Evolutionary conservation across 169 alveolate genomes (phyloP).

Genomic region (Plasmodium cynomolgi): DNA sequence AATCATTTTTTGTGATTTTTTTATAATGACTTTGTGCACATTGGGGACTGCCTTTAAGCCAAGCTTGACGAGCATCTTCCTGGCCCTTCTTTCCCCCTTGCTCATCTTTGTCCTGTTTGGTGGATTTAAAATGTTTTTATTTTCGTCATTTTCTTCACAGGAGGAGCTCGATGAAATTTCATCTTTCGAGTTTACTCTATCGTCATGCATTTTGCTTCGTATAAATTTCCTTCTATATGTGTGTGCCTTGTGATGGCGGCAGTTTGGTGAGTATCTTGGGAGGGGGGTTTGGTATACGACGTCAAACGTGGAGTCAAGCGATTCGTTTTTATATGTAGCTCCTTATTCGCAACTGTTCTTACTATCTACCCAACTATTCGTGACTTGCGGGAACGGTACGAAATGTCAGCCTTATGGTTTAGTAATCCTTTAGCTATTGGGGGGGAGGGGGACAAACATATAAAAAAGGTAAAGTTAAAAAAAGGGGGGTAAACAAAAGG

Average conservation of each 20-base stretch:
- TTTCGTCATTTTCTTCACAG: conserved; percentile 73
- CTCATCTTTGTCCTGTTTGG: conserved; percentile 80
- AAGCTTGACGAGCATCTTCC: conserved; percentile 93
- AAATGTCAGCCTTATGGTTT: not conserved
- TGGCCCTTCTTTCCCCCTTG: conserved; percentile 96
- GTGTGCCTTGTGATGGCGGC: not conserved
- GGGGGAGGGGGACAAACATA: not conserved
- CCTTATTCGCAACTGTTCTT: not conserved
- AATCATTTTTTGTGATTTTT: conserved; percentile 92
- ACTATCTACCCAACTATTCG: not conserved
- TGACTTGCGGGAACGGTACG: not conserved
- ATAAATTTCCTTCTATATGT: not conserved
- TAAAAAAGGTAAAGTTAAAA: not conserved
- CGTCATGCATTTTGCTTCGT: conserved; percentile 60
- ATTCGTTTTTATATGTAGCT: not conserved
- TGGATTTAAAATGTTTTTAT: conserved; percentile 56
- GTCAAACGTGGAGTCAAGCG: not conserved
- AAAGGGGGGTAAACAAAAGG: not conserved
- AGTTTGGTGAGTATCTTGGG: not conserved
- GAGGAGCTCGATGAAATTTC: conserved; percentile 70
- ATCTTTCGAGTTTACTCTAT: conserved; percentile 56
- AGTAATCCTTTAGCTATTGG: not conserved
- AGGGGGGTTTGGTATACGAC: not conserved
- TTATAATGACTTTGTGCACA: conserved; percentile 93
- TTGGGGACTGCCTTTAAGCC: conserved; percentile 94